Conservation (phyloP, 1,139 yeast species). For the Yamadazyma sp. region DNA sequence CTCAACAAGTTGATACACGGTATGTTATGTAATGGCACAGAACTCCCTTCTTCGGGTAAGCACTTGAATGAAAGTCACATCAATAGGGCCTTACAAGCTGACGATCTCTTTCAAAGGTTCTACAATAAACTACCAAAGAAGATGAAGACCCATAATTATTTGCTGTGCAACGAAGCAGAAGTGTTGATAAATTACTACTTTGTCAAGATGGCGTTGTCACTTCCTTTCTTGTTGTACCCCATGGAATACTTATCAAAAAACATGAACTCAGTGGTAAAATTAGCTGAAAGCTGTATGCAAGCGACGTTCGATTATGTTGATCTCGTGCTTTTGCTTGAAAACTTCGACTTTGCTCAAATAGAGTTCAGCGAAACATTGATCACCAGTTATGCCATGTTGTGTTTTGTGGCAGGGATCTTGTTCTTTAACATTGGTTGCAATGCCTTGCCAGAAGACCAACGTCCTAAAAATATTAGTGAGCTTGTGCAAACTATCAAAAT, state of each 20-base stretch:
- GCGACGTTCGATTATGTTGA: conserved; percentile 3
- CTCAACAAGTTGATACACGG: conserved; percentile 9
- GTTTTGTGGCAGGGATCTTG: conserved; percentile 7
- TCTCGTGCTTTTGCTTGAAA: background rate
- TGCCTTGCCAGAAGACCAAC: conserved; percentile 2
- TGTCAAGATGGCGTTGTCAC: conserved; percentile 1
- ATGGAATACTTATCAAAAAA: conserved; percentile 3
- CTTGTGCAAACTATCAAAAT: background rate
- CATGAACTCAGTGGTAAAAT: conserved; percentile 2
- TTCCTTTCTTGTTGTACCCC: conserved; percentile 8
- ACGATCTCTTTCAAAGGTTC: conserved; percentile 5
- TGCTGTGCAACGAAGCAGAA: conserved; percentile 6
- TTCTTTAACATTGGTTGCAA: conserved; percentile 7
- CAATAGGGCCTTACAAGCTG: conserved; percentile 5
- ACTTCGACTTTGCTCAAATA: conserved; percentile 1
- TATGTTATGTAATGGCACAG: conserved; percentile 5
- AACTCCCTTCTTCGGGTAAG: conserved; percentile 6
- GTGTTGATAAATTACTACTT: conserved; percentile 5
- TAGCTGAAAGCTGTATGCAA: conserved; percentile 4
- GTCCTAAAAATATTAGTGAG: conserved; percentile 1
- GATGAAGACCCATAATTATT: background rate
- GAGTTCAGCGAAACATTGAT: conserved; percentile 3
- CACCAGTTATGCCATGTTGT: conserved; percentile 6
- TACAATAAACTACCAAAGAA: conserved; percentile 3
- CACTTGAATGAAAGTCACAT: conserved; percentile 7